These are phyloP conservation scores for Fusarium begoniae DNA, from an alignment of 2,329 filamentous ascomycete genomes.

Conservation along the genomic window DNA sequence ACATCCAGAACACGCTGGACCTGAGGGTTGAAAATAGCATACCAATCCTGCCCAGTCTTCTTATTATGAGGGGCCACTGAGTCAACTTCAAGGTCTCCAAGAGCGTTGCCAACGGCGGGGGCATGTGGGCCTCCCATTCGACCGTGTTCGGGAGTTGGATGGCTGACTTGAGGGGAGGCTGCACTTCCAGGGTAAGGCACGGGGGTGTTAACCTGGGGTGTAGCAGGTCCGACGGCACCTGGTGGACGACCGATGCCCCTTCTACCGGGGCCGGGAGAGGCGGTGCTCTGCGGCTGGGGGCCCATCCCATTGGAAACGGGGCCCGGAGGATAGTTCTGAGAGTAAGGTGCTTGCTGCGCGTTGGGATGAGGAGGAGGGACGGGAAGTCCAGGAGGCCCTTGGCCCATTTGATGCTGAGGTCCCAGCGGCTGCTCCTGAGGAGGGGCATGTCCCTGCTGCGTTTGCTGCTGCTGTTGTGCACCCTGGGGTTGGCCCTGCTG, in stretches of 20 bases:
- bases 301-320: slow-evolving; percentile 76
- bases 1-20: slow-evolving; percentile 92
- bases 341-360: slow-evolving; percentile 77
- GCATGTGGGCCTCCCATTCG: slow-evolving; percentile 62
- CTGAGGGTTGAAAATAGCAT: slow-evolving; percentile 93
- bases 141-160: slow-evolving; percentile 78
- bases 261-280: slow-evolving; percentile 86
- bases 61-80: slow-evolving; percentile 86
- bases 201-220: slow-evolving; percentile 89
- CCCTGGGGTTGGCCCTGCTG: slow-evolving; percentile 55
- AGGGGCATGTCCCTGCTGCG: slow-evolving; percentile 65
- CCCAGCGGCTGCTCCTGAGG: slow-evolving; percentile 70
- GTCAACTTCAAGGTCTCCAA: slow-evolving; percentile 89
- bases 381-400: slow-evolving; percentile 75
- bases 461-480: slow-evolving; percentile 56
- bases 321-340: slow-evolving; percentile 71
- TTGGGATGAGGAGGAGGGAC: slow-evolving; percentile 67
- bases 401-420: slow-evolving; percentile 68
- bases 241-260: slow-evolving; percentile 74
- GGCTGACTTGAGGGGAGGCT: slow-evolving; percentile 86
- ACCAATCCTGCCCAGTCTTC: slow-evolving; percentile 92
- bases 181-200: slow-evolving; percentile 85
- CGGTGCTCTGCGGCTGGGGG: slow-evolving; percentile 83
- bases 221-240: slow-evolving; percentile 74
- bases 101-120: slow-evolving; percentile 66